Evolutionary conservation across 441 rosid genomes (phyloP).

Genomic region (Populus hybrid): DNA sequence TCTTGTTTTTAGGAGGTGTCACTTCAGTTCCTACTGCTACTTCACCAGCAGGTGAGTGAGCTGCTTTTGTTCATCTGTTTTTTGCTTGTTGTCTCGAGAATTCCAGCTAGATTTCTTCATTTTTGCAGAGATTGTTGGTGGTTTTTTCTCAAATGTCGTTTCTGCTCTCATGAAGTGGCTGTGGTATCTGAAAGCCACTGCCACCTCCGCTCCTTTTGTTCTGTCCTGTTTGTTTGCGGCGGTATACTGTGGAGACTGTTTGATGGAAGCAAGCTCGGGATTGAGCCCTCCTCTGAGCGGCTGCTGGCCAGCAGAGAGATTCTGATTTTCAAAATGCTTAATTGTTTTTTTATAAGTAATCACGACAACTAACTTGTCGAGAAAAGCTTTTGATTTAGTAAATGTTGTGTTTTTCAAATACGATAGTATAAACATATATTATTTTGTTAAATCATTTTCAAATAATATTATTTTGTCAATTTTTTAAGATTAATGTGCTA

Average conservation of each 20-base stretch:
- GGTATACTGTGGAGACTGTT: constrained; percentile 79
- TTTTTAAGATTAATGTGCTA: too few relatives aligned
- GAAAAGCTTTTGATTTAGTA: too few relatives aligned
- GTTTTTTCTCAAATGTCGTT: constrained; percentile 58
- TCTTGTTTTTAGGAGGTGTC: constrained; percentile 44
- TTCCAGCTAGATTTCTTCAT: neutral
- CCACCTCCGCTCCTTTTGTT: constrained; percentile 15
- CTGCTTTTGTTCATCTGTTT: constrained; percentile 3
- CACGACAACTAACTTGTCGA: too few relatives aligned
- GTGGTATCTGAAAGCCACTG: constrained; percentile 71
- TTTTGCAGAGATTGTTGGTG: constrained; percentile 68
- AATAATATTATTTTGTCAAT: too few relatives aligned
- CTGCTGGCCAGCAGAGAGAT: constrained; percentile 76
- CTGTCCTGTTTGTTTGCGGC: neutral
- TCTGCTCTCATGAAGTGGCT: constrained; percentile 65
- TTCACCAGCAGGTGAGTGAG: constrained; percentile 72
- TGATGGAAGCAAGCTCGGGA: constrained; percentile 95
- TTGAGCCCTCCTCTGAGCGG: constrained; percentile 77
- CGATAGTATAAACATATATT: too few relatives aligned
- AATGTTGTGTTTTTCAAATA: too few relatives aligned
- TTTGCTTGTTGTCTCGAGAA: neutral
- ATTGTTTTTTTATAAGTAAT: too few relatives aligned
- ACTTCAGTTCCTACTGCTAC: constrained; percentile 53
- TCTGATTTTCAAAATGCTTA: constrained; percentile 37
- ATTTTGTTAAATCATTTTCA: too few relatives aligned